phyloP scores from a whole-genome alignment of 768 basidiomycete species.

The Agrocybe pediades region DNA sequence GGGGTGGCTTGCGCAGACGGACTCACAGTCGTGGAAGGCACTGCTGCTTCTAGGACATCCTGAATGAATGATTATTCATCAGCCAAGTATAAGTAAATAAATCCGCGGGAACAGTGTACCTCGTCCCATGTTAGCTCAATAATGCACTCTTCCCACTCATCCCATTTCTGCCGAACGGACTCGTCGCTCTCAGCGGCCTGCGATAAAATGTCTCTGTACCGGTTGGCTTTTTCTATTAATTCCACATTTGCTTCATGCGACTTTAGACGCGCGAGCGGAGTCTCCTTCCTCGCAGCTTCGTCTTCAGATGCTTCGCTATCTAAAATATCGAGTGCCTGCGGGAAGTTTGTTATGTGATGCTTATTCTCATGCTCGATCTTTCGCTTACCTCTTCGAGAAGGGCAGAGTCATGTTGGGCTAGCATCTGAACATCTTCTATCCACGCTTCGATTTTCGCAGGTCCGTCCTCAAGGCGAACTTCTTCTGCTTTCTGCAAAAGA shows the following conservation, averaged over 20 bases:
- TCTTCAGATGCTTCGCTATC: slow-evolving; percentile 89
- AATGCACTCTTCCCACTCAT: slow-evolving; percentile 81
- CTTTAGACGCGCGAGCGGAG: slow-evolving; percentile 50
- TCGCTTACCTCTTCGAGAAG: slow-evolving; percentile 73
- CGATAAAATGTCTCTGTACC: slow-evolving; percentile 71
- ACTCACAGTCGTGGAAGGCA: slow-evolving; percentile 64
- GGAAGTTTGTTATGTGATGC: not conserved
- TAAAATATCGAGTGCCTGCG: slow-evolving; percentile 85
- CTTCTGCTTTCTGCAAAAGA: slow-evolving; percentile 80
- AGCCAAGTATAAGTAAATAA: not conserved
- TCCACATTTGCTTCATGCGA: slow-evolving; percentile 82
- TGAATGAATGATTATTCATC: slow-evolving; percentile 25
- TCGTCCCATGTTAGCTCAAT: slow-evolving; percentile 65
- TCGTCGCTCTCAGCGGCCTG: slow-evolving; percentile 79
- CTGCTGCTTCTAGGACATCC: slow-evolving; percentile 64
- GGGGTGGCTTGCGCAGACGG: slow-evolving; percentile 32
- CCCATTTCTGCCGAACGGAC: slow-evolving; percentile 81
- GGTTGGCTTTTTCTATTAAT: slow-evolving; percentile 67
- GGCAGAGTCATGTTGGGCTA: slow-evolving; percentile 60
- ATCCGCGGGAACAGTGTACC: slow-evolving; percentile 44
- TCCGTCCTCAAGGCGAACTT: slow-evolving; percentile 80
- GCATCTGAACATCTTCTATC: slow-evolving; percentile 69
- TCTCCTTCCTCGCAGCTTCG: slow-evolving; percentile 62
- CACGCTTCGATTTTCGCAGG: slow-evolving; percentile 68
- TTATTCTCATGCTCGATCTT: not conserved